These are phyloP conservation scores for Cystobasidium pallidum DNA, from an alignment of 1,284 basidiomycete species.

Conservation along the genomic window DNA sequence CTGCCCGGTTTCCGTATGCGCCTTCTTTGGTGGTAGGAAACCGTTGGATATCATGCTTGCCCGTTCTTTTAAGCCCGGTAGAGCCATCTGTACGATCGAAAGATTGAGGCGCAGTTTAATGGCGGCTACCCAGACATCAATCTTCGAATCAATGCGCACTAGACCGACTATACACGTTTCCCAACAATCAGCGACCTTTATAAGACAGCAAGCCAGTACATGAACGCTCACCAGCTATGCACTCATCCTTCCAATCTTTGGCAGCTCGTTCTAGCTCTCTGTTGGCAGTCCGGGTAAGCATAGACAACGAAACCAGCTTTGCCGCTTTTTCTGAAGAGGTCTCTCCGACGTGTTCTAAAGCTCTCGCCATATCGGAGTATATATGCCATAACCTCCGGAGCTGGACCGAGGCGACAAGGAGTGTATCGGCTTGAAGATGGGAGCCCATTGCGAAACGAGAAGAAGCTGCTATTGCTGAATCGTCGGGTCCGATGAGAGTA, in stretches of 20 bases:
- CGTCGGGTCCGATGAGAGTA: constrained; percentile 39
- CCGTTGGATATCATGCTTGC: constrained; percentile 29
- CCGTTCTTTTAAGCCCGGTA: constrained; percentile 40
- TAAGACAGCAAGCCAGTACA: background rate
- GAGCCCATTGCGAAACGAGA: constrained; percentile 39
- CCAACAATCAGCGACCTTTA: background rate
- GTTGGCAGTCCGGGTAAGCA: constrained; percentile 41
- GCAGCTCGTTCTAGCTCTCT: constrained; percentile 37
- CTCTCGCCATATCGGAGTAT: constrained; percentile 38
- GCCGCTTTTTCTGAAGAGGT: constrained; percentile 32
- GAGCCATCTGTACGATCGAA: constrained; percentile 42
- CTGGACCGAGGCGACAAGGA: constrained; percentile 27
- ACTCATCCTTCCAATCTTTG: constrained; percentile 41
- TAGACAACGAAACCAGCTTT: constrained; percentile 38
- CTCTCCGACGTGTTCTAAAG: constrained; percentile 32
- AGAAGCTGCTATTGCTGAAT: constrained; percentile 36
- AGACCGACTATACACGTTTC: constrained; percentile 15
- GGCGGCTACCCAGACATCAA: constrained; percentile 38
- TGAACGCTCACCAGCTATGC: constrained; percentile 9
- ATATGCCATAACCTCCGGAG: constrained; percentile 39
- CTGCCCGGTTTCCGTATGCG: background rate
- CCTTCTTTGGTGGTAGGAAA: constrained; percentile 32
- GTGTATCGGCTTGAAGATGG: constrained; percentile 22
- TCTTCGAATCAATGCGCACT: constrained; percentile 27
- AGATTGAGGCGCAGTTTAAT: constrained; percentile 41